Evolutionary conservation across 2,329 filamentous ascomycete genomes (phyloP), one percentile per base, ranked within the genome.

Genomic region (Monilinia aucupariae): DNA sequence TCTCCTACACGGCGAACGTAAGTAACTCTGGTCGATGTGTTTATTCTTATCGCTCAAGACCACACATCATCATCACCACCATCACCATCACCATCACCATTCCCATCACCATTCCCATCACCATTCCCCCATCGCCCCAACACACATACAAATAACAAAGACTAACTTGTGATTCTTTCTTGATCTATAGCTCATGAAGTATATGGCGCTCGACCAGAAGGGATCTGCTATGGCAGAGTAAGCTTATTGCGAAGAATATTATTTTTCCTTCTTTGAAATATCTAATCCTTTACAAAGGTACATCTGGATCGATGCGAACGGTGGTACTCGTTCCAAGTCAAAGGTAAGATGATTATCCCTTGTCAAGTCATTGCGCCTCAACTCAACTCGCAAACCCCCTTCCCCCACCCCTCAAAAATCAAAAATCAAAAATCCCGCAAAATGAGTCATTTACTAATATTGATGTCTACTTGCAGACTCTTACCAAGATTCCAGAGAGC

Each of bases 181-280:
- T 8, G n/a, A 59, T 34, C 48, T 58, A 73, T 78, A 96, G 91
- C 87, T 97, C 78, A 81, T 88, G 78, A 97, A 97, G 80, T 97
- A 93, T 84, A 86, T 94, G 80, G 82, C 82, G 74, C 90, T 97
- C 74, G 88, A 92, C 77, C 93, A 97, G 82, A 90, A 89, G 78
- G 92, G 92, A 77, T 81, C 80, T 72, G 82, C 96, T 75, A 94
- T 96, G 79, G 93, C 92, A 75, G 93, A 97, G 81, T 97, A 96
- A 81, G 86, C 81, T 48, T 50, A 37, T 96, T 91, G 37, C 91
- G 87, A 96, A 47, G 32, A 65, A 69, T 47, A 68, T 64, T 61
- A 13, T 25, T 48, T 59, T 60, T 25, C 32, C 49, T 32, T 32
- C 47, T 49, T 50, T 37, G 32, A 47, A 61, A 61, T 39, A 59